phyloP scores from a whole-genome alignment of 768 basidiomycete species.

The Lentinula edodes region DNA sequence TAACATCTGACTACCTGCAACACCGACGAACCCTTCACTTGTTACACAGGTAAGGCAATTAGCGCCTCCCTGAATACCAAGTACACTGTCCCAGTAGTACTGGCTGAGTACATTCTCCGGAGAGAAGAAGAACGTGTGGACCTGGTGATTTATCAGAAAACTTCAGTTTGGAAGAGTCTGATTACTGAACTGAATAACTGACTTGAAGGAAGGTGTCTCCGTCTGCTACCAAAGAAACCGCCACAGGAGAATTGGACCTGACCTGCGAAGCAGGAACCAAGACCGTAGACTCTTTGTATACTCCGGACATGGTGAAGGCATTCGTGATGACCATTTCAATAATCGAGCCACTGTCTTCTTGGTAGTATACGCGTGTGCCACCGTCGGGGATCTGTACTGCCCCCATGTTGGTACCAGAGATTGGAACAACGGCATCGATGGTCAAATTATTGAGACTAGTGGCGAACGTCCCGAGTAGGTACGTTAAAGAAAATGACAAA shows the following conservation, averaged over 20 bases:
- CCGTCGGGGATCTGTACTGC: neutral
- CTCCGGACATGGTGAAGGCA: neutral
- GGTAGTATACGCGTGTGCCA: neutral
- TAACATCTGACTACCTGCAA: neutral
- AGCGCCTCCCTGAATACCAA: neutral
- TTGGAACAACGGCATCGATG: neutral
- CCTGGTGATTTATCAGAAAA: neutral
- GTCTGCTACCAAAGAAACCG: neutral
- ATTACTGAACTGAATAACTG: neutral
- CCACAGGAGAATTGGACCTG: neutral
- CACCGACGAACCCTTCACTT: neutral
- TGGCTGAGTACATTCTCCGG: neutral
- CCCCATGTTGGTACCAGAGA: neutral
- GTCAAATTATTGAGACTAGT: neutral
- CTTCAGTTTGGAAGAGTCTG: too few species aligned
- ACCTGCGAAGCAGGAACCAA: neutral
- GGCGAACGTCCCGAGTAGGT: neutral
- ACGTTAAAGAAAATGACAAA: neutral
- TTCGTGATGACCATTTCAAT: neutral
- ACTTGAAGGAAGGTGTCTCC: neutral
- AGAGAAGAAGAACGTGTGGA: slow-evolving; percentile 2
- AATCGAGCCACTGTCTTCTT: neutral
- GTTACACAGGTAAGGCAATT: neutral
- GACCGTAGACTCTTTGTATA: neutral
- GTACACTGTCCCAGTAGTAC: neutral